These are phyloP conservation scores for Nadsonia starkeyi-henricii DNA, from an alignment of 1,139 yeast genomes.

Conservation along the genomic window DNA sequence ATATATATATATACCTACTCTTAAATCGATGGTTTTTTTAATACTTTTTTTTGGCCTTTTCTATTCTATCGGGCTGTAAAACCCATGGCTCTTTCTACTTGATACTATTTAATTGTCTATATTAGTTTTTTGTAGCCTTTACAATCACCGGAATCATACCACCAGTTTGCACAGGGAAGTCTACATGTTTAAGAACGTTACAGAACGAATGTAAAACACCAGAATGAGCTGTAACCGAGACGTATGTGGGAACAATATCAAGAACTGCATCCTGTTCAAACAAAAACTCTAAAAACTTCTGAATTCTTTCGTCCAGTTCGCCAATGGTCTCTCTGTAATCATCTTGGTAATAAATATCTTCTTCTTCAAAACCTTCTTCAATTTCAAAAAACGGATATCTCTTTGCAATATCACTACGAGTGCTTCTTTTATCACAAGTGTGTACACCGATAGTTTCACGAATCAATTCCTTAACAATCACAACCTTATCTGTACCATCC, in stretches of 20 bases:
- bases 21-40: no score
- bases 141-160: conserved; percentile 54
- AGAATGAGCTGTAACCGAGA: conserved; percentile 48
- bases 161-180: conserved; percentile 45
- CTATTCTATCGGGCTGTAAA: no score
- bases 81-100: no score
- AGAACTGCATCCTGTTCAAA: conserved; percentile 22
- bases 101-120: no score
- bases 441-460: conserved; percentile 60
- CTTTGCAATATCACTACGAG: conserved; percentile 26
- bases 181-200: conserved; percentile 39
- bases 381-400: conserved; percentile 33
- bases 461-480: conserved; percentile 38
- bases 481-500: conserved; percentile 17
- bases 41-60: no score
- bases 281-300: conserved; percentile 36
- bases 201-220: conserved; percentile 45
- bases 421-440: conserved; percentile 48
- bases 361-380: conserved; percentile 8
- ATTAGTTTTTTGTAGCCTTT: background rate
- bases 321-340: conserved; percentile 33
- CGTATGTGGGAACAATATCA: conserved; percentile 21
- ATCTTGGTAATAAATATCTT: conserved; percentile 31
- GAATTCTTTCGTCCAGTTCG: conserved; percentile 39
- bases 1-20: background rate